A percentile compares a stretch with the other conserved stretches of the same genome.
These are phyloP conservation scores for Fomitopsis palustris DNA, from an alignment of 1,284 basidiomycete genomes.

Conservation along the genomic window DNA sequence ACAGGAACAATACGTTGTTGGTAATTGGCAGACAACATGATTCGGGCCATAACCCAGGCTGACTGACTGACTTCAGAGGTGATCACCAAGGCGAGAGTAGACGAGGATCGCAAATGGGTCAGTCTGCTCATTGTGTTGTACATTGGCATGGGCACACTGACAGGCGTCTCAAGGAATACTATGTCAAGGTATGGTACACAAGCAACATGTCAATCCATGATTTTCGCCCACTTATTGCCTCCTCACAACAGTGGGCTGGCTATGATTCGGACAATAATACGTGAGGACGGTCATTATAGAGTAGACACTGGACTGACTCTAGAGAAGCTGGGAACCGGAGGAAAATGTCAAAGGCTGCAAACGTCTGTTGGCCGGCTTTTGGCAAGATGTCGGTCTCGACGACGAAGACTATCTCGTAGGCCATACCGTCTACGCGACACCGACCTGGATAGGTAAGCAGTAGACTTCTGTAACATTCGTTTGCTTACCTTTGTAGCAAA, in stretches of 20 bases:
- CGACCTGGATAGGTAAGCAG: constrained; percentile 24
- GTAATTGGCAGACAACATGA: not conserved
- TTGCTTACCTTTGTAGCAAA: constrained; percentile 21
- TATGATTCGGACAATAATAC: constrained; percentile 48
- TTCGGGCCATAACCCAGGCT: too few species aligned
- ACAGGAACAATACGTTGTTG: not conserved
- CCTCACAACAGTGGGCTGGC: constrained; percentile 44
- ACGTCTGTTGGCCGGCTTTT: constrained; percentile 56
- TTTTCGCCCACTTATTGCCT: constrained; percentile 11
- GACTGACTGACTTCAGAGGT: constrained; percentile 39
- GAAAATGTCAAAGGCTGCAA: constrained; percentile 51
- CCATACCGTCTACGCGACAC: constrained; percentile 35
- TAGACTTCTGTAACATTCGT: not conserved
- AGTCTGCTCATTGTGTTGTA: constrained; percentile 19
- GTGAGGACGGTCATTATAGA: constrained; percentile 24
- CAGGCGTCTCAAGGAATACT: constrained; percentile 44
- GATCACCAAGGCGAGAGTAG: constrained; percentile 46
- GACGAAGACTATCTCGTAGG: constrained; percentile 48
- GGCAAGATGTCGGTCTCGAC: constrained; percentile 57
- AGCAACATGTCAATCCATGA: not conserved
- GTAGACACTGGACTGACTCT: constrained; percentile 2
- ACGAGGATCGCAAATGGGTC: constrained; percentile 39
- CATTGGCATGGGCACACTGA: not conserved
- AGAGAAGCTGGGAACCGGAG: constrained; percentile 61
- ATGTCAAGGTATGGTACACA: constrained; percentile 45